A percentile compares a stretch with the other conserved stretches of the same genome.
Conservation (phyloP, 805 yeast genomes). For the Komagataella pastoris region DNA sequence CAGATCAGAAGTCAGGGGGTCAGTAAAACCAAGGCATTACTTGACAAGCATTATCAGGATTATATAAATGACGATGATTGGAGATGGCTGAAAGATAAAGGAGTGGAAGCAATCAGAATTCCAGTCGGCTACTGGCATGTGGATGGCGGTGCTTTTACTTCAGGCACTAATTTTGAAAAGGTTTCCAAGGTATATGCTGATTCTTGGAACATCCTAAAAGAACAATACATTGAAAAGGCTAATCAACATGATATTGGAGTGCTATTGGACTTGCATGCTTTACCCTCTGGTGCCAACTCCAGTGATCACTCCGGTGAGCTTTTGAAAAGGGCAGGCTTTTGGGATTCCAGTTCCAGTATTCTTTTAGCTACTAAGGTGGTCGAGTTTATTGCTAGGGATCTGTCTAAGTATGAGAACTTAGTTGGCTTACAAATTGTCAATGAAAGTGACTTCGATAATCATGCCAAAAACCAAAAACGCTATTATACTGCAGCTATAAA, state of each 20-base stretch:
- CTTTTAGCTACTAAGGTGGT: slow-evolving; percentile 34
- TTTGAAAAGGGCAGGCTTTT: slow-evolving; percentile 48
- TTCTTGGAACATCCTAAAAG: slow-evolving; percentile 58
- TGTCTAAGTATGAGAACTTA: slow-evolving; percentile 47
- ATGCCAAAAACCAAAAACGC: slow-evolving; percentile 33
- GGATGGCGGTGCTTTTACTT: slow-evolving; percentile 43
- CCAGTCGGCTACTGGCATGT: slow-evolving; percentile 90
- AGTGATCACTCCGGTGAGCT: slow-evolving; percentile 74
- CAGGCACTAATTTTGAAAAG: slow-evolving; percentile 49
- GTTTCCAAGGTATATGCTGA: slow-evolving; percentile 44
- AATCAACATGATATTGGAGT: slow-evolving; percentile 51
- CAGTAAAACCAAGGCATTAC: slow-evolving; percentile 35
- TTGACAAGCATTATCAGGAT: slow-evolving; percentile 53
- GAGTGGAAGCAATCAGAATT: slow-evolving; percentile 71
- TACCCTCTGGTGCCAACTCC: slow-evolving; percentile 88
- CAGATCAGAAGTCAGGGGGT: slow-evolving; percentile 33
- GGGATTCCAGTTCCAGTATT: slow-evolving; percentile 32
- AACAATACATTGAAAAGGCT: slow-evolving; percentile 43
- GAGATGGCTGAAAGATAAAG: slow-evolving; percentile 53
- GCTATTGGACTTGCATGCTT: slow-evolving; percentile 73
- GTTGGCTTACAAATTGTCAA: slow-evolving; percentile 79
- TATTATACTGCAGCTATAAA: slow-evolving; percentile 58
- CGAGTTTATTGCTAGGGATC: slow-evolving; percentile 48
- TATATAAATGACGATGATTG: slow-evolving; percentile 65
- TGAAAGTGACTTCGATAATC: slow-evolving; percentile 58